Base-by-base conservation (phyloP, 2,329 filamentous ascomycete species). In the Cladorrhinum sp. region DNA sequence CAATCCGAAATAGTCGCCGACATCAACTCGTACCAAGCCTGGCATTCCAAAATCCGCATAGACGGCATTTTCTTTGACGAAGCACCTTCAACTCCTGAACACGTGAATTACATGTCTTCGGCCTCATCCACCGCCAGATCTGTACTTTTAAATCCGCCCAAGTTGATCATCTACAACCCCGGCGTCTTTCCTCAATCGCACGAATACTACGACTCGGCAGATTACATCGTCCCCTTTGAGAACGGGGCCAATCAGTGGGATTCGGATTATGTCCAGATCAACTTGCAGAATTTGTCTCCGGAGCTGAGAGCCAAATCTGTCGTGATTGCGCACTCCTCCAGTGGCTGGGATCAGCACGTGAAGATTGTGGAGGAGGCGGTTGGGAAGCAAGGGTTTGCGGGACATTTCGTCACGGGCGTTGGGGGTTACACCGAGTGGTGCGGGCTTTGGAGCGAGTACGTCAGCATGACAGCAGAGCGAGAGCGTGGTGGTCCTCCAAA, bases 201-300 rank as follows among this genome's bases (percentile, higher is more conserved):
- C 55, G 71, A 69, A 28, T 80, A 76, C 67, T 71, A 77, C 59
- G 64, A 72, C 39, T 71, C 70, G 1, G 75, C 77, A 26, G 77
- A 80, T 69, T 76, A 74, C 63, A 74, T 78, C 5, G 75, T 79
- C 28, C 75, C 78, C 14, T 80, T 81, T 58, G 79, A 81, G 69
- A 67, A 69, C 50, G 52, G 49, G 23, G 62, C 59, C 9, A 36
- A 30, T 4, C 58, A 62, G 52, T 69, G 67, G 67, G 30, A 58
- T 33, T 57, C 62, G 7, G 56, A 55, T n/a, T 64, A 55, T 26
- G 67, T 67, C n/a, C 30, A 52, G n/a, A 52, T 57, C 21, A 65
- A 64, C 21, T 30, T 69, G 18, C 50, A 50, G n/a, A 54, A 53
- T 23, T 61, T 69, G 24, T 55, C 66, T 4, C 46, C 26, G 33